A percentile compares a stretch with the other conserved stretches of the same genome.
These are phyloP conservation scores for Infundibulicybe gibba DNA, from an alignment of 768 basidiomycete genomes.

Conservation along the genomic window DNA sequence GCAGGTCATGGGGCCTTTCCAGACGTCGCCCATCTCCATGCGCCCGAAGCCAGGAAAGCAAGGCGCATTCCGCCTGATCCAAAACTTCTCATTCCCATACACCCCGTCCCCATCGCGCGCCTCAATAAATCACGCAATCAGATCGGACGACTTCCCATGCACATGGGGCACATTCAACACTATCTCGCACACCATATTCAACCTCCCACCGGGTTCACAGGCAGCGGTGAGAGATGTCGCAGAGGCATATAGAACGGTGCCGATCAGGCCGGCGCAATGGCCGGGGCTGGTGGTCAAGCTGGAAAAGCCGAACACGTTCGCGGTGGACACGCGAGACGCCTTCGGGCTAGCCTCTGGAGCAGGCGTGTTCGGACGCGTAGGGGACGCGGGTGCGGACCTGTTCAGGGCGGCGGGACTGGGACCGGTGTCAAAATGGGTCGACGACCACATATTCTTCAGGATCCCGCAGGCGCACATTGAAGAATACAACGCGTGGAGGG, in stretches of 20 bases:
- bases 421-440: constrained; percentile 19
- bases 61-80: neutral
- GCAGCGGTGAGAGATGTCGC: neutral
- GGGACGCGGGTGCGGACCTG: constrained; percentile 11
- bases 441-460: constrained; percentile 19
- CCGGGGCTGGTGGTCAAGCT: neutral
- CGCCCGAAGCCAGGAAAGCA: neutral
- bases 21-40: neutral
- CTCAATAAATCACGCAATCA: neutral
- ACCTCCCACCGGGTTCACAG: neutral
- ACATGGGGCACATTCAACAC: neutral
- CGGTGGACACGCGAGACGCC: neutral
- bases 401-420: constrained; percentile 14
- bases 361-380: constrained; percentile 13
- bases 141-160: neutral
- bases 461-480: constrained; percentile 12
- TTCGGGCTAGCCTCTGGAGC: constrained; percentile 12
- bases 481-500: constrained; percentile 16
- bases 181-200: neutral
- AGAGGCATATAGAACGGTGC: neutral
- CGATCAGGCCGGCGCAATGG: neutral
- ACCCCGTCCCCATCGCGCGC: neutral
- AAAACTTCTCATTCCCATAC: neutral
- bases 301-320: too few species aligned
- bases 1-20: neutral